phyloP scores from a whole-genome alignment of 176 grass and related monocot genomes.

The Elymus sibiricus region DNA sequence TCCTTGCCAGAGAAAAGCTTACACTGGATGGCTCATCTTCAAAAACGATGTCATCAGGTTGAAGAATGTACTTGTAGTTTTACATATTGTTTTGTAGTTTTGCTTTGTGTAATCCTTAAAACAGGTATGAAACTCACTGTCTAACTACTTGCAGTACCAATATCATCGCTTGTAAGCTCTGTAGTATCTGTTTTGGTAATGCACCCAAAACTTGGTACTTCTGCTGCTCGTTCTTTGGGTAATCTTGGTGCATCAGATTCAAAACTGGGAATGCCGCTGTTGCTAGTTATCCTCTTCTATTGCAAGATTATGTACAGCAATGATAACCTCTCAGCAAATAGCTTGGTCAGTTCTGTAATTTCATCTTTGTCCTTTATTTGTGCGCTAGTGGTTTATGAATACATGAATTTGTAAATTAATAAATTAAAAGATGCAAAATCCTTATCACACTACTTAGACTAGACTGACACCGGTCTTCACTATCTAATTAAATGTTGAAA shows the following conservation, averaged over 20 bases:
- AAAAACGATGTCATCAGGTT: conserved; percentile 40
- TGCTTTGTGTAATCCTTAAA: conserved; percentile 13
- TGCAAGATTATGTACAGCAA: conserved; percentile 61
- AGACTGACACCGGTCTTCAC: neutral
- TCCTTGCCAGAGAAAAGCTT: conserved; percentile 45
- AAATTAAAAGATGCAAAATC: conserved; percentile 20
- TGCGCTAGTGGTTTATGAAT: neutral
- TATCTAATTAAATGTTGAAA: conserved; percentile 19
- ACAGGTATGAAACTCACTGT: conserved; percentile 22
- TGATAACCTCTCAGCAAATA: conserved; percentile 35
- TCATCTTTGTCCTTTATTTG: conserved; percentile 27
- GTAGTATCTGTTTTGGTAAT: conserved; percentile 61
- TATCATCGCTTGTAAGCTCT: conserved; percentile 63
- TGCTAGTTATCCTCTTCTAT: conserved; percentile 73
- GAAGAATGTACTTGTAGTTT: conserved; percentile 2
- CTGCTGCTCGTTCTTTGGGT: conserved; percentile 75
- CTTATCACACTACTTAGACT: conserved; percentile 13
- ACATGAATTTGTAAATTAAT: neutral
- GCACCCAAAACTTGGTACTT: conserved; percentile 63
- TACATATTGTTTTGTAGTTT: conserved; percentile 12
- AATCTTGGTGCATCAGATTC: conserved; percentile 61
- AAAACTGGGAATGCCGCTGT: conserved; percentile 68
- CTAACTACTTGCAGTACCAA: conserved; percentile 56
- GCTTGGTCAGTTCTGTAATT: conserved; percentile 55
- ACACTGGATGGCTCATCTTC: conserved; percentile 37